These are phyloP conservation scores for Peniophora sp. DNA, from an alignment of 1,284 basidiomycete species.

Conservation along the genomic window DNA sequence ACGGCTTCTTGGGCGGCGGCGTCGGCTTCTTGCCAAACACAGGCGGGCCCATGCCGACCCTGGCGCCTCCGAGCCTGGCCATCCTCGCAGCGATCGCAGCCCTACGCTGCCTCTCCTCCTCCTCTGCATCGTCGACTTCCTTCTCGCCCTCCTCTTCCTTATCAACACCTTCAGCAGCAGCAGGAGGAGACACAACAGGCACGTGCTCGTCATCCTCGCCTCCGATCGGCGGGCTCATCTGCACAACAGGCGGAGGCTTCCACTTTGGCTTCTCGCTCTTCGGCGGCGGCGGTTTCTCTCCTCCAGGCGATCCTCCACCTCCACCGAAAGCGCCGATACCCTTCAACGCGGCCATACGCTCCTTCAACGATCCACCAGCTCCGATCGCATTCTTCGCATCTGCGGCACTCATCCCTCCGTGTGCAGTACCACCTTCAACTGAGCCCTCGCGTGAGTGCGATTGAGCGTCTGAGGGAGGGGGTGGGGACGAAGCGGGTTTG, in stretches of 20 bases:
- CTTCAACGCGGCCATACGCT: conserved; percentile 88
- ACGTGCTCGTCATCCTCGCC: conserved; percentile 19
- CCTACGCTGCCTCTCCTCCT: conserved; percentile 73
- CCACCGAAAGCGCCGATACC: conserved; percentile 71
- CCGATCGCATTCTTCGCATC: conserved; percentile 80
- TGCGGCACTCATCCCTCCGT: conserved; percentile 61
- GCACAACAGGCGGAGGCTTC: conserved; percentile 54
- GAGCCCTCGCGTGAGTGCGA: conserved; percentile 11
- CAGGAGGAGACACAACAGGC: conserved; percentile 6
- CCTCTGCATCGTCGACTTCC: conserved; percentile 55
- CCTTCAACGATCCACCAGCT: conserved; percentile 70
- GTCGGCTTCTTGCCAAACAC: conserved; percentile 52
- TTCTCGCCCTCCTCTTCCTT: conserved; percentile 21
- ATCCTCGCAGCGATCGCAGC: conserved; percentile 82
- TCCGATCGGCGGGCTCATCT: conserved; percentile 7
- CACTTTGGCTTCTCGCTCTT: conserved; percentile 74
- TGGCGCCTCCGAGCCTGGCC: conserved; percentile 82
- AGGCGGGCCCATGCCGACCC: conserved; percentile 74
- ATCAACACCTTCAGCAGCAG: background rate
- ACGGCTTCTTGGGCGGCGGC: conserved; percentile 30
- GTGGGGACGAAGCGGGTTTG: conserved; percentile 28
- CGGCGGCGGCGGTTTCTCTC: conserved; percentile 36
- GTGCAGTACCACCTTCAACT: conserved; percentile 16
- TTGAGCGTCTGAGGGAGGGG: conserved; percentile 7
- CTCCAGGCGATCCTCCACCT: conserved; percentile 16